Evolutionary conservation across 2,329 filamentous ascomycete genomes (phyloP).

Genomic region (Alternaria sp.): DNA sequence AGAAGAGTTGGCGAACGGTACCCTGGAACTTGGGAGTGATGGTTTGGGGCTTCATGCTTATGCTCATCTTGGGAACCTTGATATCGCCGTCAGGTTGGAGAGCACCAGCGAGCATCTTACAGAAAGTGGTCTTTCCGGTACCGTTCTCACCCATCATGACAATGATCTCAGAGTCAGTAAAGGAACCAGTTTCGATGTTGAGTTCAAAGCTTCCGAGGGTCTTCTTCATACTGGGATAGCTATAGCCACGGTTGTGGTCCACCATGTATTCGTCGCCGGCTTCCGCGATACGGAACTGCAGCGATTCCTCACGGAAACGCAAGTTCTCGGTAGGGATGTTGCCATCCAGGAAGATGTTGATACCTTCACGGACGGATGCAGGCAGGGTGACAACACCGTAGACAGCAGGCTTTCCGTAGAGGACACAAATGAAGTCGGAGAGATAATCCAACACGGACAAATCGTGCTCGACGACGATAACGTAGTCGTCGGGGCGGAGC

Average conservation of each 20-base stretch:
- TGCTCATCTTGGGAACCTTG: conserved; percentile 90
- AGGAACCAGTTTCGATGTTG: conserved; percentile 80
- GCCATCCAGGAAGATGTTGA: conserved; percentile 99
- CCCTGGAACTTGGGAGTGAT: conserved; percentile 98
- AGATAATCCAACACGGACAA: conserved; percentile 98
- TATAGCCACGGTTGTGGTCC: conserved; percentile 85
- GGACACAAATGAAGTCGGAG: conserved; percentile 96
- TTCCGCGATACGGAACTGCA: conserved; percentile 94
- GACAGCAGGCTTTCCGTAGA: conserved; percentile 93
- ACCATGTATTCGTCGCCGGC: conserved; percentile 86
- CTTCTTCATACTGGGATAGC: conserved; percentile 92
- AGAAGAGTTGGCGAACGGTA: conserved; percentile 96
- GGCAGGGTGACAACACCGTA: conserved; percentile 98
- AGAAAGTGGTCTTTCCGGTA: conserved; percentile 99
- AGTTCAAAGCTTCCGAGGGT: conserved; percentile 89
- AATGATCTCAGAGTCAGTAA: conserved; percentile 98
- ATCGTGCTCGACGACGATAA: conserved; percentile 99
- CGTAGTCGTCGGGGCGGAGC: conserved; percentile 87
- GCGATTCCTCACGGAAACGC: conserved; percentile 95
- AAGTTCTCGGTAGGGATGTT: conserved; percentile 98
- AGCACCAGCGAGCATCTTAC: conserved; percentile 91
- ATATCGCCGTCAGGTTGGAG: conserved; percentile 85
- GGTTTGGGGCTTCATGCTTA: conserved; percentile 99
- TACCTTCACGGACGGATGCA: conserved; percentile 95
- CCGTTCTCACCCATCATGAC: conserved; percentile 99